Base-by-base conservation (phyloP, 345 rosid genomes). In the Reutealis trisperma region DNA sequence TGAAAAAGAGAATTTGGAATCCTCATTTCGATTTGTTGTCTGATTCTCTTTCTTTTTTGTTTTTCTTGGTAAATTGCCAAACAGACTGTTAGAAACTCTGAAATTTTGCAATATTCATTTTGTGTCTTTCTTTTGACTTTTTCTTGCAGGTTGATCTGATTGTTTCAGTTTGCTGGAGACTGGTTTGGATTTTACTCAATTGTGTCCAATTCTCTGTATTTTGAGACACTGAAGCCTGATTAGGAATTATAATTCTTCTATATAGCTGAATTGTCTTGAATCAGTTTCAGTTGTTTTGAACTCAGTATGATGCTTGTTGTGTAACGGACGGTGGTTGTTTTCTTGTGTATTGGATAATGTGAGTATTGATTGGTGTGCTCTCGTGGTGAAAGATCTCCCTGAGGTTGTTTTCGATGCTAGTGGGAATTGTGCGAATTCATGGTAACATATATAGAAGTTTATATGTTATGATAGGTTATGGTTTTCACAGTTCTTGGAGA, bases 401-500 rank as follows among this genome's bases (percentile, higher is more conserved):
- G 59, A 74, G 71, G 71, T 54, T 71, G 73, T 78, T 18, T 75
- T 82, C 78, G 22, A 79, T 81, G 88, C 81, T 75, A 73, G 79
- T 74, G 32, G 80, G 75, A 52, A 44, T 77, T 80, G 67, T 79
- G 59, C 63, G 65, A 82, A 72, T 76, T 77, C 74, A 60, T 45
- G 70, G 83, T 30, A 75, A 75, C 79, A 70, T 80, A 74, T 76
- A 79, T 69, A 83, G 82, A 76, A 80, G 78, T 67, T 54, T 71
- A 55, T 73, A 55, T 75, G 82, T 82, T 67, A 83, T 84, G 88
- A 81, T 66, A 68, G 87, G 84, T 77, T 75, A 72, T 67, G 83
- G 76, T 83, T 82, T 82, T 84, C 66, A 70, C 68, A 67, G 71
- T 70, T 81, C 76, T 73, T 81, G 83, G 78, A 75, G 82, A 68